Conservation (phyloP, 495 filamentous ascomycete species). For the Thermothielavioides terrestris region DNA sequence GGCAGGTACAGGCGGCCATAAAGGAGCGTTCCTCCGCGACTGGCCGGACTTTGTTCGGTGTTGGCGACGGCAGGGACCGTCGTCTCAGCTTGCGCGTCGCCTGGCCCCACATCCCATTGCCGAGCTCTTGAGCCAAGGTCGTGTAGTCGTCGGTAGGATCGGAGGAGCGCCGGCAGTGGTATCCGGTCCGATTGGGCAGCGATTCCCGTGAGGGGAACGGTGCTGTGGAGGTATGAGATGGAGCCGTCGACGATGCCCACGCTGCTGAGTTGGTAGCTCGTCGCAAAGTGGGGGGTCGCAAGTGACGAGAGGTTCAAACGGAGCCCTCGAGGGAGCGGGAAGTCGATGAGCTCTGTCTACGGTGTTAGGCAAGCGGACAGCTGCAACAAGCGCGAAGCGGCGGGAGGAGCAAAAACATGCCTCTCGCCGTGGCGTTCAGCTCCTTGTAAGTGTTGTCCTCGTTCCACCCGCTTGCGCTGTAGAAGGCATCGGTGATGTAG, state of each 20-base stretch:
- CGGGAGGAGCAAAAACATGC: constrained; percentile 32
- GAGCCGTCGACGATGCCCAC: constrained; percentile 84
- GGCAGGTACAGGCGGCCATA: constrained; percentile 89
- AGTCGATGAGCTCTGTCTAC: constrained; percentile 66
- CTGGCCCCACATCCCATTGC: constrained; percentile 3
- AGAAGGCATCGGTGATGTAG: constrained; percentile 89
- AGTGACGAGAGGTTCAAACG: constrained; percentile 83
- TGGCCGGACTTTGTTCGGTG: neutral
- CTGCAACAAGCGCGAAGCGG: neutral
- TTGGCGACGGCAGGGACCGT: neutral
- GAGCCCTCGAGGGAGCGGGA: constrained; percentile 68
- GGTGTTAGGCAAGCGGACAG: neutral
- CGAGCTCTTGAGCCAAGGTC: constrained; percentile 23
- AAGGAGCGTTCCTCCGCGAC: constrained; percentile 48
- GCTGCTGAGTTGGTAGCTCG: constrained; percentile 78
- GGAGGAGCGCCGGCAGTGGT: constrained; percentile 38
- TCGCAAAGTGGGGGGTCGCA: constrained; percentile 81
- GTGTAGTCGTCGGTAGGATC: constrained; percentile 36
- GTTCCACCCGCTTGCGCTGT: constrained; percentile 79
- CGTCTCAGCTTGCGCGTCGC: neutral
- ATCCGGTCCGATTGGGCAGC: constrained; percentile 39
- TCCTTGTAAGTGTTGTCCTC: constrained; percentile 86
- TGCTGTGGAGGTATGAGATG: constrained; percentile 83
- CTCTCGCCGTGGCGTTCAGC: constrained; percentile 77
- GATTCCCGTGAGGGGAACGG: constrained; percentile 54